These are phyloP conservation scores for Albizia julibrissin DNA, from an alignment of 306 rosid species.

Conservation along the genomic window DNA sequence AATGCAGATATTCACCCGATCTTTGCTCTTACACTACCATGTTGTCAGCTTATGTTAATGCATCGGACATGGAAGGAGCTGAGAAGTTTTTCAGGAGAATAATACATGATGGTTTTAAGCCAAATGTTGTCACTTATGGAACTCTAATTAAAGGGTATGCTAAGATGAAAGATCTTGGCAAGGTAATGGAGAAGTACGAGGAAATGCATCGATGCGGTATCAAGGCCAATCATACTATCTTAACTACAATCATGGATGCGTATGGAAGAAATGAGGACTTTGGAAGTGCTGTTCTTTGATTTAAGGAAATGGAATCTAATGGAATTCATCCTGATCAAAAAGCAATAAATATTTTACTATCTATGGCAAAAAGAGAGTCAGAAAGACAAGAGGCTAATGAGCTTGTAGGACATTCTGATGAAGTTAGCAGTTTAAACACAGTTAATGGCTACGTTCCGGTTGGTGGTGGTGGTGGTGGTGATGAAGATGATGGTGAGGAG, in stretches of 20 bases:
- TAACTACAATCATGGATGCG: slow-evolving; percentile 90
- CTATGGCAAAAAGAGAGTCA: slow-evolving; percentile 65
- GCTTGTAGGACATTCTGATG: slow-evolving; percentile 48
- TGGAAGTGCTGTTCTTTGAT: slow-evolving; percentile 80
- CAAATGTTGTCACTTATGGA: slow-evolving; percentile 82
- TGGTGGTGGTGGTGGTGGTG: neutral
- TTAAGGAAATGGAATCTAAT: slow-evolving; percentile 72
- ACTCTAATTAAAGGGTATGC: slow-evolving; percentile 88
- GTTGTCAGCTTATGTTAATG: slow-evolving; percentile 94
- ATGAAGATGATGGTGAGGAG: neutral
- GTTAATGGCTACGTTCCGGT: slow-evolving; percentile 27
- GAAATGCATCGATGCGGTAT: slow-evolving; percentile 69
- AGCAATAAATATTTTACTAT: slow-evolving; percentile 79
- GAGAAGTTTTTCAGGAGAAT: slow-evolving; percentile 77
- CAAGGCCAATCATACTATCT: slow-evolving; percentile 64
- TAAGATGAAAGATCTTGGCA: slow-evolving; percentile 58
- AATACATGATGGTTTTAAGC: slow-evolving; percentile 74
- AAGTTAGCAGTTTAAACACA: slow-evolving; percentile 31
- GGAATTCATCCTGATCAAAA: slow-evolving; percentile 80
- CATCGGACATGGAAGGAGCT: slow-evolving; percentile 90
- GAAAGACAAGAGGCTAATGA: slow-evolving; percentile 64
- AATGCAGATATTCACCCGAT: slow-evolving; percentile 75
- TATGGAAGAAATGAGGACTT: slow-evolving; percentile 79
- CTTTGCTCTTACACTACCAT: slow-evolving; percentile 86
- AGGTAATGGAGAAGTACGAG: slow-evolving; percentile 69